Evolutionary conservation across 805 yeast genomes (phyloP), one percentile per base, ranked within the genome.

Genomic region (Pichia eremophila): DNA sequence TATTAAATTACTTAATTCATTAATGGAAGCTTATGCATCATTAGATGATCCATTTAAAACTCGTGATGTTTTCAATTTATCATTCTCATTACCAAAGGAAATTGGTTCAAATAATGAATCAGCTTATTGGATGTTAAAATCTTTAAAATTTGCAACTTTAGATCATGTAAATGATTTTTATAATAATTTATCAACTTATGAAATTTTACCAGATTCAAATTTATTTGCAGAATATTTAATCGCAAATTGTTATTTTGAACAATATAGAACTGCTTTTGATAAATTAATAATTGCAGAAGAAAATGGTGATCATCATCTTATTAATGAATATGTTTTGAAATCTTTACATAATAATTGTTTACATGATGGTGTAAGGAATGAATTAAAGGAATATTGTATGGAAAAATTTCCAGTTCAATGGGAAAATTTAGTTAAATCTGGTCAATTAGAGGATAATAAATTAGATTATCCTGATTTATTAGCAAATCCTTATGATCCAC

Each of bases 221-320:
- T 71, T 81, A 34, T 74, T 73, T 57, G 72, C 71, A 39, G 87
- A 83, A 59, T 81, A 76, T 55, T 61, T 85, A 34, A 75, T 83
- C 48, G 85, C 88, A 0, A 81, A 83, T 59, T 82, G 85, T 50
- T 81, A 81, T 54, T 79, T 79, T 57, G 88, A 83, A 9, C 66
- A 72, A 41, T 73, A 71, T 37, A 72, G 72, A 10, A 72, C 75
- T 4, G 93, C 93, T 0, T 63, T 80, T 8, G 65, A 67, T 17
- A 61, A 79, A 28, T 70, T 78, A 4, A 66, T 69, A 19, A 68
- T 67, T 29, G 72, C 79, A 61, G 70, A 66, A 31, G 74, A 74
- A 35, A 68, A 71, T 51, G 79, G 74, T 38, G 66, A 62, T 27
- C 61, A 76, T 6, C 50, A 51, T 18, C 64, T 65, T 36, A 60